Conservation (phyloP, 768 basidiomycete species). For the Lactarius vividus region DNA sequence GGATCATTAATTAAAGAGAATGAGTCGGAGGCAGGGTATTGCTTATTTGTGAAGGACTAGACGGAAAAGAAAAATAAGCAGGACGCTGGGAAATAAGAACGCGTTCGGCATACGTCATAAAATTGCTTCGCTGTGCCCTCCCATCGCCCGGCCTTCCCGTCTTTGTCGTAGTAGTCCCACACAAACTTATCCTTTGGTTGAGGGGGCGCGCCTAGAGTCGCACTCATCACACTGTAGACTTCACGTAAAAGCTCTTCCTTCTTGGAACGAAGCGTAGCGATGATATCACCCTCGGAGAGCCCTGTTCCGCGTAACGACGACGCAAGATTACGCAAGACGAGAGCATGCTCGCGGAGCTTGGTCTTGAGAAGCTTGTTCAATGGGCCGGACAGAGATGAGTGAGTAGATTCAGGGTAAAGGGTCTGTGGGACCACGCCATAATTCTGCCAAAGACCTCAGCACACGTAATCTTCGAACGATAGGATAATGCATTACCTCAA, state of each 20-base stretch:
- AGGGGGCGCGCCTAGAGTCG: conserved; percentile 85
- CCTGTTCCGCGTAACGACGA: conserved; percentile 49
- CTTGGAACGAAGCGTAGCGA: conserved; percentile 64
- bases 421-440: conserved; percentile 88
- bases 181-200: conserved; percentile 64
- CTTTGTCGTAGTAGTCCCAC: conserved; percentile 87
- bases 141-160: conserved; percentile 73
- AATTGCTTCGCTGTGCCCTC: conserved; percentile 81
- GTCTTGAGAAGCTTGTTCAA: conserved; percentile 81
- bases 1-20: conserved; percentile 98
- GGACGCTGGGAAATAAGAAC: conserved; percentile 23
- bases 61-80: conserved; percentile 10
- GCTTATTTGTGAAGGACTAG: conserved; percentile 31
- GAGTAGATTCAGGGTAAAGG: conserved; percentile 79
- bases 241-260: conserved; percentile 86
- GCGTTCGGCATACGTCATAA: conserved; percentile 43
- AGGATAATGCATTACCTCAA: conserved; percentile 44
- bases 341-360: conserved; percentile 88
- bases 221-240: conserved; percentile 78
- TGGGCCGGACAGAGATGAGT: conserved; percentile 70
- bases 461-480: neutral
- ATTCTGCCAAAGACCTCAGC: conserved; percentile 38
- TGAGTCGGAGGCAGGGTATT: conserved; percentile 48
- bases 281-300: conserved; percentile 46
- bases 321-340: conserved; percentile 69